Percentiles rank a stretch among this genome's conserved stretches.
phyloP scores from a whole-genome alignment of 2,329 filamentous ascomycete genomes.

The Ceratocystis variospora region DNA sequence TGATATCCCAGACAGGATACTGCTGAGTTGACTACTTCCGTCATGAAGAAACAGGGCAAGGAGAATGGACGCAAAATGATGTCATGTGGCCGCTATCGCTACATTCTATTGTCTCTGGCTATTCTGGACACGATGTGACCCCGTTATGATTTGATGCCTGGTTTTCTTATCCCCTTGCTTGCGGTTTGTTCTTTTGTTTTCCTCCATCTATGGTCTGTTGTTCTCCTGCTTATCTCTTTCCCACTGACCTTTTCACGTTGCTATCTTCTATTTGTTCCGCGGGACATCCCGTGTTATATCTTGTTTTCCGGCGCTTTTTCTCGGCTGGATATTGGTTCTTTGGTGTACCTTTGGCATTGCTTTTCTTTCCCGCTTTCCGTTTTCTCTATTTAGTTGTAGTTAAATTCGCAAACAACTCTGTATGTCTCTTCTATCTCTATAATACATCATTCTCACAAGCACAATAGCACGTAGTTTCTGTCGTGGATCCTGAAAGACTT shows the following conservation, averaged over 20 bases:
- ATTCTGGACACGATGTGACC: slow-evolving; percentile 5
- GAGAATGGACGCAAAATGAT: not conserved
- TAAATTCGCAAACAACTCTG: not conserved
- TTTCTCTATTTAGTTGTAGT: not conserved
- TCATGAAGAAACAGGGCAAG: not conserved
- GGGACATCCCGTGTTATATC: not conserved
- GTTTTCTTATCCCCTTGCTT: not conserved
- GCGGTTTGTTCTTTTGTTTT: not conserved
- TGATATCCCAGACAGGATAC: no score
- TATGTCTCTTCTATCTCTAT: not conserved
- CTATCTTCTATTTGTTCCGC: not conserved
- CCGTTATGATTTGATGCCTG: slow-evolving; percentile 8
- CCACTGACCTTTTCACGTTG: not conserved
- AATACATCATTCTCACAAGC: not conserved
- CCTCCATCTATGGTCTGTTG: slow-evolving; percentile 7
- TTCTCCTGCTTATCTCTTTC: slow-evolving; percentile 12
- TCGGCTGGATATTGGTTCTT: not conserved
- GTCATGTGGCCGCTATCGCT: not conserved
- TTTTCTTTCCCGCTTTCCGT: not conserved
- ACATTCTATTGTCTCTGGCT: not conserved
- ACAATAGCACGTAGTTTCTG: not conserved
- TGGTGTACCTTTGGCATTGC: no score
- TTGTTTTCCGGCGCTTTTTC: not conserved
- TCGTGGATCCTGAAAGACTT: not conserved
- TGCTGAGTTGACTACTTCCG: not conserved